Percentiles rank a stretch among this genome's conserved stretches.
phyloP scores from a whole-genome alignment of 805 yeast genomes.

The Candida ponderosae region DNA sequence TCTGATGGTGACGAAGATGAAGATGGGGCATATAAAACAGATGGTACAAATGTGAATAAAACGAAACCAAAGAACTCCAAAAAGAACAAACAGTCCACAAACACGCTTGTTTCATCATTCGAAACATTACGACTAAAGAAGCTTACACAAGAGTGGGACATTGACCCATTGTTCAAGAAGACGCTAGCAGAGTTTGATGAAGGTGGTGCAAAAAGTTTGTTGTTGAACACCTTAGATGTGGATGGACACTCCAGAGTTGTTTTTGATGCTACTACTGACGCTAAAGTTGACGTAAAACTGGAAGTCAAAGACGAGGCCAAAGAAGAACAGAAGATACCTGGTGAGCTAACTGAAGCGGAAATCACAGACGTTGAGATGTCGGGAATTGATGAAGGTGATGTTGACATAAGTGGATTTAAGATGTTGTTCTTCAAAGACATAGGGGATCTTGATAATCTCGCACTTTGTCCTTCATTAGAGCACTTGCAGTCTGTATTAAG shows the following conservation, averaged over 20 bases:
- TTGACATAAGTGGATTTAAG: constrained; percentile 19
- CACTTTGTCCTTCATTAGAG: constrained; percentile 66
- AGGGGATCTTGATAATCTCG: constrained; percentile 21
- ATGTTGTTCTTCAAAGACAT: constrained; percentile 21
- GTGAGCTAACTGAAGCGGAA: too few species aligned
- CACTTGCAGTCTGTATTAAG: constrained; percentile 51
- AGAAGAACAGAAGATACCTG: too few species aligned
- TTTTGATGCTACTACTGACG: constrained; percentile 47
- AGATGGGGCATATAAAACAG: constrained; percentile 14
- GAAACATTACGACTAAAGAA: constrained; percentile 43
- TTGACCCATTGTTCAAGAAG: constrained; percentile 70
- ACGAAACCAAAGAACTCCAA: constrained; percentile 17
- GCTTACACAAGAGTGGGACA: constrained; percentile 54
- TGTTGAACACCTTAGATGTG: constrained; percentile 52
- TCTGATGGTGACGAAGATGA: constrained; percentile 16
- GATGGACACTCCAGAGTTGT: constrained; percentile 49
- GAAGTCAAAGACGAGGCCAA: constrained; percentile 8
- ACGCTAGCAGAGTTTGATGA: constrained; percentile 75
- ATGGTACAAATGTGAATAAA: constrained; percentile 18
- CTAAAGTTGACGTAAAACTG: constrained; percentile 10
- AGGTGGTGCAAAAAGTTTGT: constrained; percentile 69
- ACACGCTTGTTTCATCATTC: constrained; percentile 42
- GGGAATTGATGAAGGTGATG: constrained; percentile 19
- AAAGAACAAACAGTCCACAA: constrained; percentile 21
- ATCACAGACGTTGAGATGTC: constrained; percentile 2